Evolutionary conservation across 1,139 yeast genomes (phyloP), one percentile per base, ranked within the genome.

Genomic region (Taiozyma onychis): DNA sequence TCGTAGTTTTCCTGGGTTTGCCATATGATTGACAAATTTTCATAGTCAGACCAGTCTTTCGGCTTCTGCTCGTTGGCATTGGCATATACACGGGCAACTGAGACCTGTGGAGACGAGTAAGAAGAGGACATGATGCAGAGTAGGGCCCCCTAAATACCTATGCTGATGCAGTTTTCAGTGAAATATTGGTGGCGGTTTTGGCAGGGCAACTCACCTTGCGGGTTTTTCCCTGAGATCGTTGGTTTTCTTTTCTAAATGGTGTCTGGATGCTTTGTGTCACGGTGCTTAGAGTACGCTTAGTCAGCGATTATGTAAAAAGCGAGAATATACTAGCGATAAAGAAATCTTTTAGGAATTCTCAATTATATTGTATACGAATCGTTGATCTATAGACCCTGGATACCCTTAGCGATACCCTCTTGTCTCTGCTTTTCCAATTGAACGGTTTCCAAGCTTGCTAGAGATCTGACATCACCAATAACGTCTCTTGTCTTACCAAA

Each of bases 401-500:
- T 49, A 3, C 62, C 83, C 58, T 74, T 75, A 48, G 80, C 73
- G 50, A 81, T 63, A 52, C 78, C 80, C 18, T 73, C 62, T 41
- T 81, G 87, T 60, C 66, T 76, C 47, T 59, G 57, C 51, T 70
- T 58, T 13, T 53, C 60, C 8, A 42, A 43, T 3, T 52, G 53
- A 56, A 72, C 72, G 6, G 65, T 69, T 7, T 68, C 64, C 39
- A 73, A 59, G 45, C 72, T 75, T 10, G 77, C 77, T 39, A 77
- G 64, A 10, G 85, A 76, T 62, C 96, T 76, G 60, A 88, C 73
- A 63, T 88, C 96, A 47, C 81, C 79, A 26, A 88, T 71, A 48
- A 91, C 84, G 64, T 91, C 97, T 64, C 88, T 83, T 39, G 96
- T 88, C 72, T 93, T 93, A 63, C 95, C 98, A 65, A 93, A 93